phyloP scores from a whole-genome alignment of 306 rosid species.

The Quercus wislizeni region DNA sequence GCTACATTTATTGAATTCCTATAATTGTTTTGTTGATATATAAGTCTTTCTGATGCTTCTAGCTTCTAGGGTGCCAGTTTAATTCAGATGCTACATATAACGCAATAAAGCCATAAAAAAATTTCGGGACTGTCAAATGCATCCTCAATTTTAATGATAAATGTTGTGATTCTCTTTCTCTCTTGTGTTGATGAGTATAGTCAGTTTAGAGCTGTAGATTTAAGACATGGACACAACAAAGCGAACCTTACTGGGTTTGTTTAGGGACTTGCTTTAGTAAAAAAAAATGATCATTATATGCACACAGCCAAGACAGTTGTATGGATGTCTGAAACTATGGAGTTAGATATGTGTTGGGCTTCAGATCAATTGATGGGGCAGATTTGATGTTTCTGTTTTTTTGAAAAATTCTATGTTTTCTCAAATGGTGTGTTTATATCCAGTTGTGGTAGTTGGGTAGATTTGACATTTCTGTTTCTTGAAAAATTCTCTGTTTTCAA shows the following conservation, averaged over 20 bases:
- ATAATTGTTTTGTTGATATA: too few relatives aligned
- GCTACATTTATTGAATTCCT: too few relatives aligned
- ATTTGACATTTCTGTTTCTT: constrained; percentile 1
- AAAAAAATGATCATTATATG: neutral
- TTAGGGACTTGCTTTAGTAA: neutral
- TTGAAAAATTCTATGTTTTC: constrained; percentile 19
- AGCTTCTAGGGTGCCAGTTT: too few relatives aligned
- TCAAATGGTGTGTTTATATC: constrained; percentile 18
- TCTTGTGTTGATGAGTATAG: neutral
- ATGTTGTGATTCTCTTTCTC: neutral
- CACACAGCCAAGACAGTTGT: neutral
- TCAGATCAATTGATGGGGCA: neutral
- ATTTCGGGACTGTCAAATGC: neutral
- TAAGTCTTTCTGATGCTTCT: too few relatives aligned
- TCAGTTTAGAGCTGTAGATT: neutral
- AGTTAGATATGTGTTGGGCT: neutral
- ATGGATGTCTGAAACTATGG: neutral
- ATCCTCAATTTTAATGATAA: neutral
- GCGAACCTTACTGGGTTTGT: neutral
- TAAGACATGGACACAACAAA: neutral
- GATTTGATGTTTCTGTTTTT: constrained; percentile 1
- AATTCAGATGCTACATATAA: neutral
- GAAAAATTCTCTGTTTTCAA: constrained; percentile 24
- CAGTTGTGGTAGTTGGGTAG: constrained; percentile 63
- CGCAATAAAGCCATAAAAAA: neutral